phyloP scores from a whole-genome alignment of 208 protist species.

The Endotrypanum monterogeii region DNA sequence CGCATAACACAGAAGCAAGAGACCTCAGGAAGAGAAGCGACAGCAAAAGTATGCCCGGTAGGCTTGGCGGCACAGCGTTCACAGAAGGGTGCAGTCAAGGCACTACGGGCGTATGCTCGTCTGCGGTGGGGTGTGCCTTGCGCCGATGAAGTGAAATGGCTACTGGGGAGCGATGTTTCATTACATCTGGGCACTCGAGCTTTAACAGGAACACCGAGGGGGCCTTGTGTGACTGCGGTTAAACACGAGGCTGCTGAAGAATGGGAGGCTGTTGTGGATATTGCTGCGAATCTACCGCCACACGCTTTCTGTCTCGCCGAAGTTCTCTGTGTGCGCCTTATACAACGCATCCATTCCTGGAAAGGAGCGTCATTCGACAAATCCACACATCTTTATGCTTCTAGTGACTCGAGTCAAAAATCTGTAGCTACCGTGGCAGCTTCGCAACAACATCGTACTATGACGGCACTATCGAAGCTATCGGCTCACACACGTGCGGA shows the following conservation, averaged over 20 bases:
- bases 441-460: conserved; percentile 8
- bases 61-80: background rate
- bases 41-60: too few relatives aligned
- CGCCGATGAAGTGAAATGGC: background rate
- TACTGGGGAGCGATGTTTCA: background rate
- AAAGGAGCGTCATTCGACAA: background rate
- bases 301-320: conserved; percentile 19
- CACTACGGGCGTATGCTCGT: conserved; percentile 10
- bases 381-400: background rate
- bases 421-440: background rate
- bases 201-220: background rate
- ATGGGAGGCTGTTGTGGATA: conserved; percentile 9
- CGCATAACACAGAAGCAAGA: background rate
- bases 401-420: background rate
- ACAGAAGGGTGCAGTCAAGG: background rate
- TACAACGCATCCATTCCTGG: conserved; percentile 3
- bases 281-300: conserved; percentile 9
- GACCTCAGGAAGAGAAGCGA: background rate
- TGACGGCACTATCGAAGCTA: conserved; percentile 6
- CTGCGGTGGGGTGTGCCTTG: conserved; percentile 14
- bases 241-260: background rate
- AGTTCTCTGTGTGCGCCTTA: conserved; percentile 13
- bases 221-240: background rate
- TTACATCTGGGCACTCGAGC: background rate
- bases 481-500: conserved; percentile 6